Evolutionary conservation across 371 early-diverging fungal species (phyloP).

Genomic region (Chytridiales sp.): DNA sequence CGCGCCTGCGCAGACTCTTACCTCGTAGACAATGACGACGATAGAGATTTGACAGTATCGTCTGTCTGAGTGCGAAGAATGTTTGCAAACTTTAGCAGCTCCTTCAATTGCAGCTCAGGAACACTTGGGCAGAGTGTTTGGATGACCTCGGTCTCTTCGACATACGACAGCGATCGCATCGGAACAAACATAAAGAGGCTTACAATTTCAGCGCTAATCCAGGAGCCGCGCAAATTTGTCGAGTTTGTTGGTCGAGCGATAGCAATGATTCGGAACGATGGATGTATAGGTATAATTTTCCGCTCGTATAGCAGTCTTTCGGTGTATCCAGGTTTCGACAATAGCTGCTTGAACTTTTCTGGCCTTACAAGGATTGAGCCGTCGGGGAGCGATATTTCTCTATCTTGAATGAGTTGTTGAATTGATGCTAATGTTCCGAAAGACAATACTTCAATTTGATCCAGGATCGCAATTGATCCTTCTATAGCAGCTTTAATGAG

Average conservation of each 20-base stretch:
- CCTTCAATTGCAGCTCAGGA: slow-evolving; percentile 52
- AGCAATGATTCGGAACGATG: slow-evolving; percentile 76
- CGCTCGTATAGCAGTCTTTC: slow-evolving; percentile 43
- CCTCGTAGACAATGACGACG: slow-evolving; percentile 68
- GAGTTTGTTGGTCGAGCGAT: slow-evolving; percentile 54
- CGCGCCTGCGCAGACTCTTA: no score
- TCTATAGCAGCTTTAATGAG: slow-evolving; percentile 73
- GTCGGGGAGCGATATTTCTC: slow-evolving; percentile 74
- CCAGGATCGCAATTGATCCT: slow-evolving; percentile 72
- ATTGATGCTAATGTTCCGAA: slow-evolving; percentile 72
- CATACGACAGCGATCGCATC: slow-evolving; percentile 60
- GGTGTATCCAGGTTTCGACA: slow-evolving; percentile 49
- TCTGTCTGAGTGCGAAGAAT: slow-evolving; percentile 63
- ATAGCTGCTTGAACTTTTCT: slow-evolving; percentile 58
- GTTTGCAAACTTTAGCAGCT: slow-evolving; percentile 64
- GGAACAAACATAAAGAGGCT: slow-evolving; percentile 76
- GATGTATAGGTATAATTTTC: slow-evolving; percentile 62
- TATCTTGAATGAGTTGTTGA: slow-evolving; percentile 67
- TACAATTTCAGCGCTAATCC: slow-evolving; percentile 71
- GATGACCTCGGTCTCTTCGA: slow-evolving; percentile 65
- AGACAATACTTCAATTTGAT: slow-evolving; percentile 72
- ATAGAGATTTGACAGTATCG: slow-evolving; percentile 63
- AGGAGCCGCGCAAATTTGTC: slow-evolving; percentile 32
- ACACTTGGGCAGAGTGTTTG: slow-evolving; percentile 65
- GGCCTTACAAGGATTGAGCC: slow-evolving; percentile 64